Evolutionary conservation across 805 yeast species (phyloP).

Genomic region (Blastobotrys peoriensis): DNA sequence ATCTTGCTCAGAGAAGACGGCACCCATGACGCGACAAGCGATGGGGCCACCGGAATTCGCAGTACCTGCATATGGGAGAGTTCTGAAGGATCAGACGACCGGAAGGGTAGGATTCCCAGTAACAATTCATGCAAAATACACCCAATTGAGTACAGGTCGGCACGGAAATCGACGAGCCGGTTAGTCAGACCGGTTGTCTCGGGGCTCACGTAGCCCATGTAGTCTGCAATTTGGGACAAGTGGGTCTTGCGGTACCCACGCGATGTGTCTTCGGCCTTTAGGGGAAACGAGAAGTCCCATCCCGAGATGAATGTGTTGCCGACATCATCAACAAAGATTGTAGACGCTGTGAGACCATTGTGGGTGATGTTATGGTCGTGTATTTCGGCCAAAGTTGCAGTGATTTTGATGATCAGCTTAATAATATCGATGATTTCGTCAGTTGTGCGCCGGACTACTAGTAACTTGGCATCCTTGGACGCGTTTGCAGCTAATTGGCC

Average conservation of each 20-base stretch:
- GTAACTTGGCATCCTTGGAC: not conserved
- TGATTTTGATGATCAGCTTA: constrained; percentile 19
- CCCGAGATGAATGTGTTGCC: constrained; percentile 37
- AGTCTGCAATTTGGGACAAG: constrained; percentile 33
- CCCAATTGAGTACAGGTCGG: constrained; percentile 47
- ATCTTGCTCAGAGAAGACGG: constrained; percentile 32
- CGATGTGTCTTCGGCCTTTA: constrained; percentile 37
- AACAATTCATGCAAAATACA: constrained; percentile 45
- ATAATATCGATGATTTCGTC: constrained; percentile 24
- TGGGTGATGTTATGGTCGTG: constrained; percentile 42
- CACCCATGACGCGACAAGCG: constrained; percentile 23
- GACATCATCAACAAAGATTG: constrained; percentile 34
- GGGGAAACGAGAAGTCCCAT: constrained; percentile 44
- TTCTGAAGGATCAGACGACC: constrained; percentile 35
- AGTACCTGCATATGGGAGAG: constrained; percentile 37
- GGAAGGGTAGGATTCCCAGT: constrained; percentile 41
- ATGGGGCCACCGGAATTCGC: constrained; percentile 39
- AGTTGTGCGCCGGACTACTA: constrained; percentile 6
- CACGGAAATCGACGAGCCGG: constrained; percentile 38
- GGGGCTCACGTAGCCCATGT: constrained; percentile 46
- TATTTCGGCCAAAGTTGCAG: constrained; percentile 26
- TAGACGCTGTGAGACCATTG: constrained; percentile 40
- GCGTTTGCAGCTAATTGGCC: not conserved
- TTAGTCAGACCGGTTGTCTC: constrained; percentile 40
- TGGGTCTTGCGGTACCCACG: constrained; percentile 40